Conservation (phyloP, 225 moss, liverwort and hornwort genomes). For the Neckera pumila region DNA sequence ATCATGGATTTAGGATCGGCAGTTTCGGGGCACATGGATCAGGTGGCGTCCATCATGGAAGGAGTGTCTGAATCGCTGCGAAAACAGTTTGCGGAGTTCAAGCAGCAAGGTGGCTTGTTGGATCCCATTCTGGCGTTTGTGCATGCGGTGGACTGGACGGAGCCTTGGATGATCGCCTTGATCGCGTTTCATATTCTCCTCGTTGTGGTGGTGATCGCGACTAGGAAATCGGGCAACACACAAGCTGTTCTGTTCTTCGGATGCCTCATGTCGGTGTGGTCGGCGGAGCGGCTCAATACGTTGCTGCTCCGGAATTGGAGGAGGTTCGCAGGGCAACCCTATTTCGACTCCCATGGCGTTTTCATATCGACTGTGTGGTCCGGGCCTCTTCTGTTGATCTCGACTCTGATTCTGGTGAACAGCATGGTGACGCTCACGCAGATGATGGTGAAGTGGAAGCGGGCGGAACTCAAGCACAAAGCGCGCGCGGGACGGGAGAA, state of each 20-base stretch:
- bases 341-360: constrained; percentile 76
- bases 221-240: constrained; percentile 46
- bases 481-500: constrained; percentile 47
- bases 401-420: constrained; percentile 69
- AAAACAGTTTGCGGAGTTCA: constrained; percentile 47
- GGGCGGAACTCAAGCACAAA: constrained; percentile 71
- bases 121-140: constrained; percentile 57
- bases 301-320: constrained; percentile 51
- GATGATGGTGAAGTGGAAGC: constrained; percentile 75
- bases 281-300: constrained; percentile 61
- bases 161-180: constrained; percentile 73
- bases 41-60: constrained; percentile 48
- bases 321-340: constrained; percentile 62
- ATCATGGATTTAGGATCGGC: constrained; percentile 48
- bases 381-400: constrained; percentile 56
- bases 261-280: constrained; percentile 47
- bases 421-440: constrained; percentile 53
- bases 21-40: constrained; percentile 51
- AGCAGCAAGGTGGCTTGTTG: constrained; percentile 44
- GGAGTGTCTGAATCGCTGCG: constrained; percentile 39
- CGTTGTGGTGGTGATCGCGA: constrained; percentile 27
- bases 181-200: constrained; percentile 42
- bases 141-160: constrained; percentile 81
- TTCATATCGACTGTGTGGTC: constrained; percentile 92
- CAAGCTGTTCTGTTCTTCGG: constrained; percentile 60